Evolutionary conservation across 2,329 filamentous ascomycete genomes (phyloP), one percentile per base, ranked within the genome.

Genomic region (Albophoma yamanashiensis): DNA sequence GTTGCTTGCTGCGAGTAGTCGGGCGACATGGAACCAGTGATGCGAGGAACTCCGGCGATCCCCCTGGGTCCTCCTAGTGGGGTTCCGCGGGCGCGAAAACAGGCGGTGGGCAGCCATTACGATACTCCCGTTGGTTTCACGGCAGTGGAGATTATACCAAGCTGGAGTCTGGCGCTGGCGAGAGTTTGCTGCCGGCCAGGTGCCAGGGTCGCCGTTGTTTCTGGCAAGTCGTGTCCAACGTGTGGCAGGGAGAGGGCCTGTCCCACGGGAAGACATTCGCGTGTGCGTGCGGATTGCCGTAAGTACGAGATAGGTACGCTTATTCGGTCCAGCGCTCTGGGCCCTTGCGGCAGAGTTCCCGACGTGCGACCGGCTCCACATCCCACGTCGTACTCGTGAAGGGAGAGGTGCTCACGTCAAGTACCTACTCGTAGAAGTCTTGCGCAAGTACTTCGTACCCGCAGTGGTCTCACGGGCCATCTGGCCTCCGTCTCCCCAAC

Each of bases 351-450:
- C 63, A 69, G 67, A 70, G 64, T 67, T 64, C 70, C 69, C 68
- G 68, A 68, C 67, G 63, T 62, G 63, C 63, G 65, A 63, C 68
- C 67, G 65, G 67, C 67, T 67, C 69, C 69, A 69, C 67, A 65
- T 59, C 61, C 59, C 45, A n/a, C 39, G 14, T 25, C 36, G 36
- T n/a, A 20, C 20, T 43, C 40, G 40, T 43, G 17, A 42, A 20
- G 25, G 25, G 22, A 50, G 15, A 9, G 45, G 5, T 25, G 14
- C 45, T 47, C 8, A 22, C 7, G 5, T 42, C 15, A 15, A 42
- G 15, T 55, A 55, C 17, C 5, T 50, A 20, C 47, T 20, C 20
- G 20, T 1, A n/a, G 27, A 31, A 31, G 27, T 31, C 27, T 31
- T 31, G n/a, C n/a, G n/a, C n/a, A n/a, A n/a, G n/a, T n/a, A 31